These are phyloP conservation scores for Cornus florida DNA, from an alignment of 148 eudicot species.

Conservation along the genomic window DNA sequence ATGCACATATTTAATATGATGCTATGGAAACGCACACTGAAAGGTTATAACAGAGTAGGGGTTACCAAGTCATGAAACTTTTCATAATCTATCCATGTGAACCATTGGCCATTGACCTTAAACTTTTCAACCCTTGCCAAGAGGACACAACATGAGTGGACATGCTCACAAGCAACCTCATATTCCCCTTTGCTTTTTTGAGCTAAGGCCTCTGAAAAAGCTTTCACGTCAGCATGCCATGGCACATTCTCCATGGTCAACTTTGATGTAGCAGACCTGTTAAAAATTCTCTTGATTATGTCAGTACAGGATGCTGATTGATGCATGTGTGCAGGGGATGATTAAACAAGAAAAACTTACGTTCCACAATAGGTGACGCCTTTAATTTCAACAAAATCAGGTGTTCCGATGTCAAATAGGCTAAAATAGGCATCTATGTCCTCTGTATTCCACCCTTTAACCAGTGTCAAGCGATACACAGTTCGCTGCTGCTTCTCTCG, in stretches of 20 bases:
- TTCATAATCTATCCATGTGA: constrained; percentile 98
- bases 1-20: neutral
- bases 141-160: constrained; percentile 94
- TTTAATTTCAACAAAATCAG: constrained; percentile 94
- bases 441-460: constrained; percentile 97
- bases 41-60: neutral
- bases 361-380: constrained; percentile 99
- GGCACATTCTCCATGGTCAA: constrained; percentile 99
- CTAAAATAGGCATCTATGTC: constrained; percentile 87
- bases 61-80: constrained; percentile 81
- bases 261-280: constrained; percentile 93
- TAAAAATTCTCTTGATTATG: neutral
- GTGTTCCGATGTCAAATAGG: constrained; percentile 74
- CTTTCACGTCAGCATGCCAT: constrained; percentile 97
- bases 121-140: constrained; percentile 81
- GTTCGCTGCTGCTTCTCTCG: constrained; percentile 90
- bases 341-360: constrained; percentile 45
- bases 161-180: constrained; percentile 99
- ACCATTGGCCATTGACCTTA: constrained; percentile 87
- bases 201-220: constrained; percentile 87
- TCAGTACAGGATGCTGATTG: constrained; percentile 3
- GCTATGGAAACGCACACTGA: neutral
- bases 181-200: constrained; percentile 77
- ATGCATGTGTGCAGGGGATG: neutral
- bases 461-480: constrained; percentile 91